These are phyloP conservation scores for Akanthomyces lecanii DNA, from an alignment of 2,329 filamentous ascomycete species.

Conservation along the genomic window DNA sequence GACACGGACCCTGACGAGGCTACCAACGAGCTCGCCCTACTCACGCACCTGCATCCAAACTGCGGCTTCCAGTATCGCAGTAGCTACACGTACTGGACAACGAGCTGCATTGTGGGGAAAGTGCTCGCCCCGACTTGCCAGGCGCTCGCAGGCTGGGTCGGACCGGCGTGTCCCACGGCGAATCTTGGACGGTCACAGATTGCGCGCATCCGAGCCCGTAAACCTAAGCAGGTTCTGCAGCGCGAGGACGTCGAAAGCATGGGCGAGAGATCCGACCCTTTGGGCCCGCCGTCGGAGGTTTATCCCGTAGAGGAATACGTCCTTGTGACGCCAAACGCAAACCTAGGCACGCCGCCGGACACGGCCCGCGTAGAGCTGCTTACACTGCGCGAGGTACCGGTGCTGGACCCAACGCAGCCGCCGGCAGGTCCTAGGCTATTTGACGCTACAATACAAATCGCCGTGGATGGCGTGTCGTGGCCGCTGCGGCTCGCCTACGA, in stretches of 20 bases:
- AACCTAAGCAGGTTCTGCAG: slow-evolving; percentile 52
- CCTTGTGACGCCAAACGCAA: slow-evolving; percentile 53
- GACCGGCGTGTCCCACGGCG: slow-evolving; percentile 63
- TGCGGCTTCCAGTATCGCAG: slow-evolving; percentile 72
- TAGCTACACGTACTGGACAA: slow-evolving; percentile 73
- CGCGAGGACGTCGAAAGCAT: slow-evolving; percentile 61
- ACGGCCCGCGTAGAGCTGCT: slow-evolving; percentile 67
- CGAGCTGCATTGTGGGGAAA: slow-evolving; percentile 68
- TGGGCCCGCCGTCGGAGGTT: slow-evolving; percentile 57
- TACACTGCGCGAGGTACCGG: slow-evolving; percentile 45
- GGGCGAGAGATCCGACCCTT: slow-evolving; percentile 62
- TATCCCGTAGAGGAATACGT: slow-evolving; percentile 67
- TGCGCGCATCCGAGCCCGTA: slow-evolving; percentile 60
- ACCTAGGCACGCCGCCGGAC: slow-evolving; percentile 50
- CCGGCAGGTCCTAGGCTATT: slow-evolving; percentile 43
- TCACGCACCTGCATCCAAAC: slow-evolving; percentile 64
- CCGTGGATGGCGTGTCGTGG: slow-evolving; percentile 60
- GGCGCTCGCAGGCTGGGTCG: slow-evolving; percentile 69
- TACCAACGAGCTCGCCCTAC: slow-evolving; percentile 59
- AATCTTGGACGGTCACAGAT: slow-evolving; percentile 67
- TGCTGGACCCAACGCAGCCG: slow-evolving; percentile 15
- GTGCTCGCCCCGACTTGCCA: slow-evolving; percentile 69
- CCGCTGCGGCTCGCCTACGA: slow-evolving; percentile 59
- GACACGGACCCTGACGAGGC: slow-evolving; percentile 68
- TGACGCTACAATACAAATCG: slow-evolving; percentile 60